Evolutionary conservation across 331 rosid species (phyloP), one percentile per base, ranked within the genome.

Genomic region (Spiraea crenata): DNA sequence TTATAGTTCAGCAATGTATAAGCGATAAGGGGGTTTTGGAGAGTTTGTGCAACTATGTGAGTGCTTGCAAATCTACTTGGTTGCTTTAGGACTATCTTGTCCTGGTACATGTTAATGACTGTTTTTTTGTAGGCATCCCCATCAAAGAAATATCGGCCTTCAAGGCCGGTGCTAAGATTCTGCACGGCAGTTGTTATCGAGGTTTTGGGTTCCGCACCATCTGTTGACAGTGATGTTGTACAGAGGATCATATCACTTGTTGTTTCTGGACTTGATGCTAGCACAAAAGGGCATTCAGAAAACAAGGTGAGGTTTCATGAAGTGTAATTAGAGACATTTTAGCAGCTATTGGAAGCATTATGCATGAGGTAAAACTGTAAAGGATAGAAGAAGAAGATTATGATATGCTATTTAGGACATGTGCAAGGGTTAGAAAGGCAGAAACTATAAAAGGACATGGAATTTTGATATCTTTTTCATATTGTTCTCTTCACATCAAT

Each of bases 121-220:
- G 7, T 75, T 76, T 75, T 74, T 35, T 70, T 65, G 15, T 80
- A 91, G 97, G 96, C 92, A 69, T 82, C 88, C 70, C 85, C 85
- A 3, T 80, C 91, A 14, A 91, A 91, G 85, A 91, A 87, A 81
- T 75, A 81, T 82, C 88, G 71, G 60, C 88, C 91, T 67, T 88
- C 97, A 51, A 77, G 81, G 76, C 82, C 82, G 7, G 82, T 85
- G 46, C 79, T 93, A 75, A 73, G 88, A 67, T 87, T 89, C 66
- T 93, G 96, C 79, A 87, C 97, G 49, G 97, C 97, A 74, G 95
- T 93, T 77, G 81, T 89, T 4, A 49, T 89, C 3, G 99, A 93
- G 84, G 90, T 81, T 58, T 82, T 93, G 91, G 96, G 96, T 71
- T 80, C 92, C 9, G 73, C 79, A 68, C 57, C 82, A 65, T 82